Evolutionary conservation across 768 basidiomycete genomes (phyloP).

Genomic region (Candolleomyces aberdarensis): DNA sequence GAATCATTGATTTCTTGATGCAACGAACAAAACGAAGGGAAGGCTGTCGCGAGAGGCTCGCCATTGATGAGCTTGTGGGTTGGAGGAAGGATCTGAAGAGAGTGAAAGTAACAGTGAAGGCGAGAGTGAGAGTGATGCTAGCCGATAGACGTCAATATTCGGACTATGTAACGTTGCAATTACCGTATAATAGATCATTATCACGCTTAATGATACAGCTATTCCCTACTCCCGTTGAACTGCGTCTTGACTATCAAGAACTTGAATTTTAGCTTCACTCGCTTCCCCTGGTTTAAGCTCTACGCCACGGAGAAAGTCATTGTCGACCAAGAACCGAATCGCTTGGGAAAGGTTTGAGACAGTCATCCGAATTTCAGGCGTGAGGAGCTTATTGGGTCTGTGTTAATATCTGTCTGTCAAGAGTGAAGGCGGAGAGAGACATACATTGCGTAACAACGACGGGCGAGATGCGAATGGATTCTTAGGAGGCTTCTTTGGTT

Average conservation of each 20-base stretch:
- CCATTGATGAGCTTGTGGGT: slow-evolving; percentile 30
- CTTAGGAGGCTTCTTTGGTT: slow-evolving; percentile 48
- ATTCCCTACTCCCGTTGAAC: neutral
- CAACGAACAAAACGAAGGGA: no score
- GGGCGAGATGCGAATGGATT: slow-evolving; percentile 70
- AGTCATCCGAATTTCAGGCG: slow-evolving; percentile 84
- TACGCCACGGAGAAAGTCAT: slow-evolving; percentile 79
- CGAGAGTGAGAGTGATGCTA: neutral
- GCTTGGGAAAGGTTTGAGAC: slow-evolving; percentile 92
- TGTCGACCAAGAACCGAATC: slow-evolving; percentile 85
- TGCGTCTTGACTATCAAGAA: slow-evolving; percentile 29
- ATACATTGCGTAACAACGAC: slow-evolving; percentile 76
- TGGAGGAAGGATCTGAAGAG: slow-evolving; percentile 31
- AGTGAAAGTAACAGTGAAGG: slow-evolving; percentile 3
- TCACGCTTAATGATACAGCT: neutral
- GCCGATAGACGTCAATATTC: neutral
- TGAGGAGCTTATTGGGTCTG: slow-evolving; percentile 53
- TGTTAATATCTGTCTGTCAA: neutral
- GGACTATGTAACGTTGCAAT: neutral
- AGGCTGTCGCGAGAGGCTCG: no score
- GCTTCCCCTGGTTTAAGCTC: slow-evolving; percentile 82
- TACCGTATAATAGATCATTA: neutral
- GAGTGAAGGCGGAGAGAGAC: slow-evolving; percentile 17
- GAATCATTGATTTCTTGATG: no score
- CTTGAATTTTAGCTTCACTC: slow-evolving; percentile 57